These are phyloP conservation scores for Cladosporium austrohemisphaericum DNA, from an alignment of 2,329 filamentous ascomycete species.

Conservation along the genomic window DNA sequence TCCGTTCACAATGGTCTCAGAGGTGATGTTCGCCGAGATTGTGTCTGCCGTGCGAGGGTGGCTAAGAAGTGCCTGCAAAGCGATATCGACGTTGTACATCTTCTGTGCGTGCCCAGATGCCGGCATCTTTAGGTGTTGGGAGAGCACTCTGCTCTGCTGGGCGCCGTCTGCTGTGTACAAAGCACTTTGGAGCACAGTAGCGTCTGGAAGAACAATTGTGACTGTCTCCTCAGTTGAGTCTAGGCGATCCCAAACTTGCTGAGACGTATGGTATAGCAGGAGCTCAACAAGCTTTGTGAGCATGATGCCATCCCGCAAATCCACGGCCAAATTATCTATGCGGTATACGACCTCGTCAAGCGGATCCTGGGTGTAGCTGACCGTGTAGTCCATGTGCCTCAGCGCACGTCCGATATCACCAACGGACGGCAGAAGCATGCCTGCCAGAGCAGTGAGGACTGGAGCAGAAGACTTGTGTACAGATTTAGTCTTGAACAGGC, in stretches of 20 bases:
- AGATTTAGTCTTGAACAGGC: conserved; percentile 52
- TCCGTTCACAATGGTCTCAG: conserved; percentile 60
- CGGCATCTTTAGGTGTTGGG: conserved; percentile 57
- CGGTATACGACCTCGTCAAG: conserved; percentile 57
- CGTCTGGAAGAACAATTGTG: conserved; percentile 45
- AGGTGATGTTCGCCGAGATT: conserved; percentile 43
- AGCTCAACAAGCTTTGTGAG: conserved; percentile 59
- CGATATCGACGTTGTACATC: conserved; percentile 57
- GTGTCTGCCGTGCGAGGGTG: conserved; percentile 40
- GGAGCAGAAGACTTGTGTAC: conserved; percentile 54
- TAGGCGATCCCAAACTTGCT: neutral
- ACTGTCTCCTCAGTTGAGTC: conserved; percentile 21
- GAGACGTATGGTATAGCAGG: conserved; percentile 41
- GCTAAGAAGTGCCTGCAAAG: conserved; percentile 50
- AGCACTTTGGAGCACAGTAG: conserved; percentile 40
- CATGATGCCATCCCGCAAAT: conserved; percentile 59
- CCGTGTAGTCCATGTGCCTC: conserved; percentile 54
- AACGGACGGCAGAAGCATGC: conserved; percentile 55
- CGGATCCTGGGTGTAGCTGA: conserved; percentile 52
- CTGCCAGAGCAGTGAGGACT: conserved; percentile 50
- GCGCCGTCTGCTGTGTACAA: conserved; percentile 27
- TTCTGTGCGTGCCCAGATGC: conserved; percentile 54
- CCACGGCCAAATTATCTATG: conserved; percentile 58
- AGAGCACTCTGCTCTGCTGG: conserved; percentile 47
- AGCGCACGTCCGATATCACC: conserved; percentile 56